These are phyloP conservation scores for Arabidopsis suecica DNA, from an alignment of 345 rosid genomes.

Conservation along the genomic window DNA sequence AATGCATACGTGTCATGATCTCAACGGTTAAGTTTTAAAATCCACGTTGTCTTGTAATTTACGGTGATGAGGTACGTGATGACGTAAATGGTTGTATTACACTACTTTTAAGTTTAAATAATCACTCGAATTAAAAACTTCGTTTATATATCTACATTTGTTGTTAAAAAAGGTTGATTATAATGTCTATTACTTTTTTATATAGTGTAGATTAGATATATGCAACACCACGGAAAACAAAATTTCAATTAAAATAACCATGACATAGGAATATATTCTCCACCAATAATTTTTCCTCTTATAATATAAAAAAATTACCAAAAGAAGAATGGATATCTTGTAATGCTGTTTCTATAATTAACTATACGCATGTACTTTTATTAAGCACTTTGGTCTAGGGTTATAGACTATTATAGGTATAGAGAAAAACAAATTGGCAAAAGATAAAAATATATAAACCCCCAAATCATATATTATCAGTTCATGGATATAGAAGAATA, in stretches of 20 bases:
- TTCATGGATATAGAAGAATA: constrained; percentile 26
- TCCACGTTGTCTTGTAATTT: constrained; percentile 9
- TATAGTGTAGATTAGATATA: not conserved
- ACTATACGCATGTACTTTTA: constrained; percentile 25
- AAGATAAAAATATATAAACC: constrained; percentile 21
- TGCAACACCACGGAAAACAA: not conserved
- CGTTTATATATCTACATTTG: no score
- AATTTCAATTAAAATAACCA: constrained; percentile 41
- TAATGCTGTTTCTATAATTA: constrained; percentile 41
- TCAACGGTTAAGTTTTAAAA: not conserved
- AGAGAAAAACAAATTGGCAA: constrained; percentile 13
- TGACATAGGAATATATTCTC: constrained; percentile 51
- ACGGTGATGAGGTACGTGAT: constrained; percentile 26
- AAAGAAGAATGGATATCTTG: constrained; percentile 67
- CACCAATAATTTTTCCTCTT: constrained; percentile 18
- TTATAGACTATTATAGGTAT: constrained; percentile 33
- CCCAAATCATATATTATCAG: constrained; percentile 3
- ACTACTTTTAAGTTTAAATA: not conserved
- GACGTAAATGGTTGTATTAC: not conserved
- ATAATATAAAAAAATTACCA: constrained; percentile 46
- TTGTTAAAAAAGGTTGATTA: not conserved
- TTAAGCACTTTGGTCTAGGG: constrained; percentile 45
- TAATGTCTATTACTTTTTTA: not conserved
- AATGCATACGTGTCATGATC: constrained; percentile 50
- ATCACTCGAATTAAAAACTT: not conserved